Evolutionary conservation across 176 grass and related monocot genomes (phyloP), one percentile per base, ranked within the genome.

Genomic region (Raddia guianensis): DNA sequence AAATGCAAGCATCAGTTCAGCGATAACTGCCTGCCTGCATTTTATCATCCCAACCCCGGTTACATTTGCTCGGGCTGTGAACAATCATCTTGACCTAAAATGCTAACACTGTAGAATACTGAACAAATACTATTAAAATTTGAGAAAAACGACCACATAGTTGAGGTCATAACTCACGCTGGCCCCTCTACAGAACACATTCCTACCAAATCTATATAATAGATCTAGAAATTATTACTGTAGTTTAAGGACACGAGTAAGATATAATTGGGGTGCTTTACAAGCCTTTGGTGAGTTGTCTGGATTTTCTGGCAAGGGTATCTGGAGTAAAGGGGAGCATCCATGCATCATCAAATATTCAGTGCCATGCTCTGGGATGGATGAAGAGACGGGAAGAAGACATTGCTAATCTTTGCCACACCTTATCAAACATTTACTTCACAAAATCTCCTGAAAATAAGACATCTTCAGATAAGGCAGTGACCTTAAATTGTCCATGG

Each of bases 141-240:
- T 69, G 63, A 70, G 32, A 74, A 10, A 48, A 19, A 19, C 32
- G 15, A 11, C 7, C 12, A 53, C n/a, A 49, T 40, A 52, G 47
- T 19, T 18, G 12, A 27, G 58, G 62, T 5, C 51, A 51, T 37
- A 16, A 4, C 14, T 40, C 37, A 40, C 37, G 37, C 37, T 40
- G 37, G 37, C 37, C 37, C 37, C 37, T 40, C 37, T 40, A 40
- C 37, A 40, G 4, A 40, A 40, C 37, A 40, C 19, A 43, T 49
- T 49, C 77, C 77, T 72, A 45, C 48, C 64, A 81, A 62, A 8
- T 58, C 81, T 76, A 75, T 52, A 74, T 27, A 66, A 63, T 63
- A 53, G 12, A 65, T 27, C 70, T 44, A 71, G 12, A 43, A 7
- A 57, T 89, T 85, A 86, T 77, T 82, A 65, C 65, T 72, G 13